Evolutionary conservation across 495 filamentous ascomycete species (phyloP).

Genomic region (Penicillium antarcticum): DNA sequence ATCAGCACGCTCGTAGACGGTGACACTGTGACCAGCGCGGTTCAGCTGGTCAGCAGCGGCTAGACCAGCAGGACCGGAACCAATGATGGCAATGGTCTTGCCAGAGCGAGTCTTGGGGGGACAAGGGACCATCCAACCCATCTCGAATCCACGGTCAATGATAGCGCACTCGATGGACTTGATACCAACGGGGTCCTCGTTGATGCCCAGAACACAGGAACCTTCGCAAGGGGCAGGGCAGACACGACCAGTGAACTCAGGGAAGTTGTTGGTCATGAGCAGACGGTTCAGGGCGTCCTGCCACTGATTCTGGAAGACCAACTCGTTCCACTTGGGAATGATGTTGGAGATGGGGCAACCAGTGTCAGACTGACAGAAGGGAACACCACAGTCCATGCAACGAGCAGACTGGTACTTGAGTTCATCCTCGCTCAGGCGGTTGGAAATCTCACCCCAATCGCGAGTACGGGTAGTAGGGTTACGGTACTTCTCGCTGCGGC

Average conservation of each 20-base stretch:
- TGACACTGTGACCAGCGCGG: conserved; percentile 85
- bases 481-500: conserved; percentile 93
- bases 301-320: conserved; percentile 94
- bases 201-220: conserved; percentile 96
- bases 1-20: conserved; percentile 94
- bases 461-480: conserved; percentile 79
- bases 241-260: conserved; percentile 97
- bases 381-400: conserved; percentile 99
- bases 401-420: conserved; percentile 98
- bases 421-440: conserved; percentile 89
- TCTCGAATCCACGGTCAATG: conserved; percentile 98
- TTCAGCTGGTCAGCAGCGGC: conserved; percentile 95
- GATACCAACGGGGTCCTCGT: conserved; percentile 96
- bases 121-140: conserved; percentile 95
- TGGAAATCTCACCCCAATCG: conserved; percentile 93
- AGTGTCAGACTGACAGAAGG: conserved; percentile 97
- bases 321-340: conserved; percentile 98
- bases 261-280: conserved; percentile 99
- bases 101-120: conserved; percentile 80
- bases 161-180: conserved; percentile 99
- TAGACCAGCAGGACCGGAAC: conserved; percentile 91
- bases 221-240: conserved; percentile 98
- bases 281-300: conserved; percentile 91
- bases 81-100: conserved; percentile 89
- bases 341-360: conserved; percentile 99